Percentiles rank a stretch among this genome's conserved stretches.
Evolutionary conservation across 2,329 filamentous ascomycete species (phyloP).

Genomic region (Plectosphaerella plurivora): DNA sequence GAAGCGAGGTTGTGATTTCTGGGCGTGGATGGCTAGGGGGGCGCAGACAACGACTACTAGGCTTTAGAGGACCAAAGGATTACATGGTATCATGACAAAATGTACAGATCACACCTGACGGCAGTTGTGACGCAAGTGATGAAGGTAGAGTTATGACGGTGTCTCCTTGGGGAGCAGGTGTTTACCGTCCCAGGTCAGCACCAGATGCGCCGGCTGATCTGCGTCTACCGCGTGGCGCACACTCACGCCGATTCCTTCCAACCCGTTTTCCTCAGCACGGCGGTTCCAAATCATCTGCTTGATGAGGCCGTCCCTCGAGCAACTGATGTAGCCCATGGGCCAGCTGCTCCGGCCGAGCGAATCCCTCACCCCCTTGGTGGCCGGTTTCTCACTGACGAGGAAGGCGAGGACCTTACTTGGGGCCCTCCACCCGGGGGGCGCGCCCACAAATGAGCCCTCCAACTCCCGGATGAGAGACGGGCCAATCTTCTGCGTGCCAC

Average conservation of each 20-base stretch:
- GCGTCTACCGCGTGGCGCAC: conserved; percentile 31
- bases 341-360: conserved; percentile 62
- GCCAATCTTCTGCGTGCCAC: conserved; percentile 41
- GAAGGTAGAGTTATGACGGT: not conserved
- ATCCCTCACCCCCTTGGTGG: conserved; percentile 75
- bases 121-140: no score
- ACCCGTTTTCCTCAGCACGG: conserved; percentile 54
- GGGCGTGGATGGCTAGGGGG: not conserved
- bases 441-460: conserved; percentile 71
- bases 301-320: conserved; percentile 52
- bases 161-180: conserved; percentile 20
- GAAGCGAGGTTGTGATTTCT: not conserved
- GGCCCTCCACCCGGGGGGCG: conserved; percentile 68
- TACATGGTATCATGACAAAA: not conserved
- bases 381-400: conserved; percentile 62
- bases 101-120: no score
- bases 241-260: conserved; percentile 55
- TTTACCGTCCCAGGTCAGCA: conserved; percentile 48
- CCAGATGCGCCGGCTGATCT: conserved; percentile 32
- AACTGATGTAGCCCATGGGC: conserved; percentile 69
- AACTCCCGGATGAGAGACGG: conserved; percentile 68
- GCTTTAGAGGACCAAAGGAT: not conserved
- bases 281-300: conserved; percentile 71
- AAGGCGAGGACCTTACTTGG: conserved; percentile 59
- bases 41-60: not conserved